Evolutionary conservation across 306 rosid species (phyloP).

Genomic region (Medicago truncatula): MtrunA17r5.0-ANR NC_053048.1:32721001-32721500

Average conservation of each 20-base stretch:
- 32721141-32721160: slow-evolving; percentile 64
- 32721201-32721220: slow-evolving; percentile 78
- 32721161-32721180: slow-evolving; percentile 58
- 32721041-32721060: slow-evolving; percentile 70
- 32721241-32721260: slow-evolving; percentile 62
- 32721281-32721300: slow-evolving; percentile 89
- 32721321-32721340: slow-evolving; percentile 94
- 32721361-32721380: slow-evolving; percentile 62
- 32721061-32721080: slow-evolving; percentile 20
- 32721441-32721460: slow-evolving; percentile 84
- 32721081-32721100: slow-evolving; percentile 54
- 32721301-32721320: slow-evolving; percentile 76
- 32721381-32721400: slow-evolving; percentile 76
- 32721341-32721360: slow-evolving; percentile 78
- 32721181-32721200: slow-evolving; percentile 58
- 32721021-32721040: slow-evolving; percentile 79
- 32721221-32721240: slow-evolving; percentile 64
- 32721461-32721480: slow-evolving; percentile 88
- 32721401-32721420: slow-evolving; percentile 72
- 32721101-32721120: slow-evolving; percentile 42
- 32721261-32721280: slow-evolving; percentile 81
- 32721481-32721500: slow-evolving; percentile 88
- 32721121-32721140: slow-evolving; percentile 42
- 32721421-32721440: slow-evolving; percentile 69
- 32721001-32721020: slow-evolving; percentile 74